Base-by-base conservation (phyloP, 2,329 filamentous ascomycete species). In the Neocucurbitaria cava region DNA sequence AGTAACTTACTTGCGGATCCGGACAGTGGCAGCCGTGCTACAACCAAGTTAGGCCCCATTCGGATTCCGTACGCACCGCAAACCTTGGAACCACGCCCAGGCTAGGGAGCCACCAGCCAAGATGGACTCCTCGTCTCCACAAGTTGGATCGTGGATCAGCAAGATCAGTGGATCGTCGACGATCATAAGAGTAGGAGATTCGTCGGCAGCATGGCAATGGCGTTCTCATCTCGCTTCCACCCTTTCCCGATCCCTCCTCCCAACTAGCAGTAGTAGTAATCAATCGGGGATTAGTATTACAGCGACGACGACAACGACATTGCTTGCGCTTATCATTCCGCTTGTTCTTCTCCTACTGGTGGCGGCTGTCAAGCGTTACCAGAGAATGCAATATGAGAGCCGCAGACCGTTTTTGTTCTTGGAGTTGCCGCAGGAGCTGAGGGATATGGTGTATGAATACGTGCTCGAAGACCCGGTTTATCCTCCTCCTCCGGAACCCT, bases 371-470 rank as follows among this genome's bases (percentile, higher is more conserved):
- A 30, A 42, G 28, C 50, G 35, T 56, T 41, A 61, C 60, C 61
- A 33, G 51, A 70, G 51, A 21, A 69, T 68, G 63, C 59, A 68
- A 13, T 44, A 56, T 21, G 43, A 53, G 11, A 56, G 55, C 13
- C 45, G 54, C 38, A 59, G 50, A 33, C 62, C 69, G 1, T 75
- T 71, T 33, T 69, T 55, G 0, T 73, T 74, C 50, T 24, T 73
- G 49, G 49, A 68, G 0, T 56, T 75, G 1, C 72, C 72, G 2
- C 64, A 66, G 28, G 71, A 75, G 46, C 51, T 75, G 8, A 59
- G 71, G n/a, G 66, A 71, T 7, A 71, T 71, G 64, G 66, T 74
- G 3, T 75, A 73, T 45, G 59, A 64, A 10, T 52, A 73, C 43
- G 56, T 73, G 0, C 46, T 72, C 15, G 69, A 75, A 49, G 68